Conservation (phyloP, 257 asterid species). For the Cordia subcordata region DNA sequence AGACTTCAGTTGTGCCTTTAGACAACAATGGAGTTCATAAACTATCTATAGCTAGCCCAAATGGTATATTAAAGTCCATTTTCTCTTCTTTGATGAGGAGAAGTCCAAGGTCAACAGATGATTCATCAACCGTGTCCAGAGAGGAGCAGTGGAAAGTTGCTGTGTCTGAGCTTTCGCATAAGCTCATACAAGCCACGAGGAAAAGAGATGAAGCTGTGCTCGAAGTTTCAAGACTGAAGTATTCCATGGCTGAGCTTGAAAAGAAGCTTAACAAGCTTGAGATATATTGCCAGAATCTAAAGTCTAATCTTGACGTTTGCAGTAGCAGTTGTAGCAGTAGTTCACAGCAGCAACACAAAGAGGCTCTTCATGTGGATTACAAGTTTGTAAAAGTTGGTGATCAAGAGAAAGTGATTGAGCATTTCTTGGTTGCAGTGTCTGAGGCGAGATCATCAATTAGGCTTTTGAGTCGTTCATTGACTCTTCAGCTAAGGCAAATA, state of each 20-base stretch:
- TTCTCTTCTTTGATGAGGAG: slow-evolving; percentile 52
- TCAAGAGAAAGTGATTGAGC: slow-evolving; percentile 53
- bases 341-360: slow-evolving; percentile 19
- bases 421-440: slow-evolving; percentile 66
- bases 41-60: slow-evolving; percentile 60
- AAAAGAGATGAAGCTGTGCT: slow-evolving; percentile 79
- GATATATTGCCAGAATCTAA: slow-evolving; percentile 73
- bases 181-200: slow-evolving; percentile 64
- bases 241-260: slow-evolving; percentile 87
- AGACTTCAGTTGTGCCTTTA: slow-evolving; percentile 56
- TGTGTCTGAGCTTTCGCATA: slow-evolving; percentile 77
- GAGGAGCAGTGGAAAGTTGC: slow-evolving; percentile 82
- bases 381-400: slow-evolving; percentile 44
- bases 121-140: slow-evolving; percentile 29
- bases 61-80: slow-evolving; percentile 64
- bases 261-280: slow-evolving; percentile 84
- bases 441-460: slow-evolving; percentile 73
- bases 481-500: slow-evolving; percentile 54
- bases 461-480: slow-evolving; percentile 49
- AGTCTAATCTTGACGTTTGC: slow-evolving; percentile 67
- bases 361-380: slow-evolving; percentile 25
- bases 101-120: slow-evolving; percentile 54
- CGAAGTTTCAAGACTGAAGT: slow-evolving; percentile 75
- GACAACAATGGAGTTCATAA: slow-evolving; percentile 37
- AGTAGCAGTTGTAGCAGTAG: slow-evolving; percentile 4